Conservation (phyloP, 2,329 filamentous ascomycete genomes). For the Fusarium siculi region DNA sequence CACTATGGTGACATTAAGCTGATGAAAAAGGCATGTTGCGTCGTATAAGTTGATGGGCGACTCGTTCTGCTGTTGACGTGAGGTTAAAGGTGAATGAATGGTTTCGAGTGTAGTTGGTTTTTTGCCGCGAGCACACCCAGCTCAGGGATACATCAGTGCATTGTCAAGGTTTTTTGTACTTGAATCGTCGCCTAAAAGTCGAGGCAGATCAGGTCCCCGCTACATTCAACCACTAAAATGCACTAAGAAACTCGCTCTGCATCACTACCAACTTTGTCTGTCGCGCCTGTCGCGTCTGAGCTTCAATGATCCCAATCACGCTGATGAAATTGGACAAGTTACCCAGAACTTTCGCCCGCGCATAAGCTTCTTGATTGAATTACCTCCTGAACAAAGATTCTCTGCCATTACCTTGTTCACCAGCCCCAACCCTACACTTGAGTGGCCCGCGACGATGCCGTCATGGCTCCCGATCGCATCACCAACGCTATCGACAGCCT, state of each 20-base stretch:
- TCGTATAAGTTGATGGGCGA: slow-evolving; percentile 54
- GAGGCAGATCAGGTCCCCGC: slow-evolving; percentile 13
- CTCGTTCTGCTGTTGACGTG: slow-evolving; percentile 42
- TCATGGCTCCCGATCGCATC: slow-evolving; percentile 74
- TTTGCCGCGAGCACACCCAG: slow-evolving; percentile 47
- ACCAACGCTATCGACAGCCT: slow-evolving; percentile 82
- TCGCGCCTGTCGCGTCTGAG: slow-evolving; percentile 45
- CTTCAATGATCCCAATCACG: slow-evolving; percentile 14
- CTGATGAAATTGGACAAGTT: background rate
- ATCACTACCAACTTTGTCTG: slow-evolving; percentile 34
- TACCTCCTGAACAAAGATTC: background rate
- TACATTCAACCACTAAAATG: slow-evolving; percentile 33
- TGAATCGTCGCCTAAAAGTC: background rate
- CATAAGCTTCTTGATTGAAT: background rate
- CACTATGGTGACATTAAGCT: slow-evolving; percentile 50
- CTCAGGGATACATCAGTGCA: slow-evolving; percentile 29
- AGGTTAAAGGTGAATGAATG: slow-evolving; percentile 41
- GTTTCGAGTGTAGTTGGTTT: slow-evolving; percentile 51
- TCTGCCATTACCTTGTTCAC: background rate
- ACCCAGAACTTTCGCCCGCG: background rate
- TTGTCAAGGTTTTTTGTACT: slow-evolving; percentile 43
- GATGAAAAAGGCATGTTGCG: slow-evolving; percentile 59
- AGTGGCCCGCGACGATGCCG: slow-evolving; percentile 56
- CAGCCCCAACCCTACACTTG: background rate
- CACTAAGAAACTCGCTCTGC: slow-evolving; percentile 32